Evolutionary conservation across 371 early-diverging fungal species (phyloP).

Genomic region (Choanephora cucurbitarum): DNA sequence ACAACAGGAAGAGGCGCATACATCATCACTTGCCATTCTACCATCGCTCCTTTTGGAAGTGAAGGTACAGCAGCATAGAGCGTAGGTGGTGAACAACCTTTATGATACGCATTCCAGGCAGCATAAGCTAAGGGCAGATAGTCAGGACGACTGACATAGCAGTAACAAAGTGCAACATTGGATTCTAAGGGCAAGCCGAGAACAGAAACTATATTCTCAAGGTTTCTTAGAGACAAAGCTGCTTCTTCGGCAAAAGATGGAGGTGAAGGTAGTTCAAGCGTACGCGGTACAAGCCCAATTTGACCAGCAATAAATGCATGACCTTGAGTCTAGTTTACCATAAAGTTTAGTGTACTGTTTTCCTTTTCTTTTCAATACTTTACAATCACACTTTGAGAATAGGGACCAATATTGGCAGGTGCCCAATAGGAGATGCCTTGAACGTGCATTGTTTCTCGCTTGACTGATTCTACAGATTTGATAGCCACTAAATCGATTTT

Average conservation of each 20-base stretch:
- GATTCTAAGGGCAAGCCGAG: conserved; percentile 30
- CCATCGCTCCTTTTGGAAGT: conserved; percentile 57
- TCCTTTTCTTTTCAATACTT: conserved; percentile 1
- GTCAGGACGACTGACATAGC: conserved; percentile 42
- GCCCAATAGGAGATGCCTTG: conserved; percentile 87
- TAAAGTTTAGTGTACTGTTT: too few relatives aligned
- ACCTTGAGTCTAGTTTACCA: conserved; percentile 56
- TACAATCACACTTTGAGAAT: conserved; percentile 68
- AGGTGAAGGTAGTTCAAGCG: conserved; percentile 53
- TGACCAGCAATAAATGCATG: conserved; percentile 74
- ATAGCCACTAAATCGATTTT: conserved; percentile 67
- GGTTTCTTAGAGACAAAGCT: conserved; percentile 49
- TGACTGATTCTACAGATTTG: conserved; percentile 13
- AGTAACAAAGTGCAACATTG: conserved; percentile 43
- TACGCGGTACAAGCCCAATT: conserved; percentile 73
- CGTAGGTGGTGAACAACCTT: conserved; percentile 35
- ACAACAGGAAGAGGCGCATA: conserved; percentile 23
- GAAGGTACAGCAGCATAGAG: conserved; percentile 57
- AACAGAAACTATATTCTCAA: conserved; percentile 43
- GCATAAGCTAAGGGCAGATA: conserved; percentile 32
- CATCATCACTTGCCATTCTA: conserved; percentile 66
- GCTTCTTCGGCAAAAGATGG: conserved; percentile 18
- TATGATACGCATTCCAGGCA: conserved; percentile 37
- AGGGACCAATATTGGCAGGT: conserved; percentile 82
- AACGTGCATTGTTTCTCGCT: conserved; percentile 68